These are phyloP conservation scores for Metarhizium sp. DNA, from an alignment of 2,329 filamentous ascomycete species.

Conservation along the genomic window DNA sequence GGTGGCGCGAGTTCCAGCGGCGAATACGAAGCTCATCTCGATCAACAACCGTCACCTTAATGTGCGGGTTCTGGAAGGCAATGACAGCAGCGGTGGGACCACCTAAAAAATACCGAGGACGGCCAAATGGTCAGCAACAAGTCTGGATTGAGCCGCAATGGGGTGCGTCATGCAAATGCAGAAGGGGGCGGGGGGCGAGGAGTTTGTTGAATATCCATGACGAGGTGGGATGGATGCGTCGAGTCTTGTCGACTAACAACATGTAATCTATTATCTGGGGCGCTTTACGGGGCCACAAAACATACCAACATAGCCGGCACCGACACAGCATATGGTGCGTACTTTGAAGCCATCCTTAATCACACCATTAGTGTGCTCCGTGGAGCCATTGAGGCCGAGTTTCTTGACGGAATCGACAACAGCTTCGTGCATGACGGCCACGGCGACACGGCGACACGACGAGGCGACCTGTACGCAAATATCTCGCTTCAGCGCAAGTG, in stretches of 20 bases:
- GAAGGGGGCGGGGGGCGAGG: neutral
- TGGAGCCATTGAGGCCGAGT: conserved; percentile 23
- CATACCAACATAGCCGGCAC: conserved; percentile 68
- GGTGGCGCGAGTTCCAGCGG: conserved; percentile 62
- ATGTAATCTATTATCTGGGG: neutral
- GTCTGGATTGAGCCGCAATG: neutral
- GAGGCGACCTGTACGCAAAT: neutral
- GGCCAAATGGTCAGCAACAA: neutral
- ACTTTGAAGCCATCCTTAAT: conserved; percentile 25
- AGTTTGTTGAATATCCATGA: no score
- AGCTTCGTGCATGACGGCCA: conserved; percentile 14
- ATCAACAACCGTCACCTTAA: conserved; percentile 68
- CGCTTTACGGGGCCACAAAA: conserved; percentile 9
- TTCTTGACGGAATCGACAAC: conserved; percentile 20
- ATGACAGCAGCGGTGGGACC: conserved; percentile 69
- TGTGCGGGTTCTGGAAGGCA: conserved; percentile 61
- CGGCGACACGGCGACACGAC: conserved; percentile 6
- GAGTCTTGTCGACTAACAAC: no score
- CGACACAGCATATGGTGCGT: conserved; percentile 61
- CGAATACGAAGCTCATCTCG: conserved; percentile 54
- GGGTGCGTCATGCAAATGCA: neutral
- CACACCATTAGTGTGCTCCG: conserved; percentile 19
- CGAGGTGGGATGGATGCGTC: no score
- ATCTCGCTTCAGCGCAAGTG: no score
- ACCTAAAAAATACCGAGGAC: conserved; percentile 31